Evolutionary conservation across 202 grass and related monocot genomes (phyloP), one percentile per base, ranked within the genome.

Genomic region (Elaeis oleifera): DNA sequence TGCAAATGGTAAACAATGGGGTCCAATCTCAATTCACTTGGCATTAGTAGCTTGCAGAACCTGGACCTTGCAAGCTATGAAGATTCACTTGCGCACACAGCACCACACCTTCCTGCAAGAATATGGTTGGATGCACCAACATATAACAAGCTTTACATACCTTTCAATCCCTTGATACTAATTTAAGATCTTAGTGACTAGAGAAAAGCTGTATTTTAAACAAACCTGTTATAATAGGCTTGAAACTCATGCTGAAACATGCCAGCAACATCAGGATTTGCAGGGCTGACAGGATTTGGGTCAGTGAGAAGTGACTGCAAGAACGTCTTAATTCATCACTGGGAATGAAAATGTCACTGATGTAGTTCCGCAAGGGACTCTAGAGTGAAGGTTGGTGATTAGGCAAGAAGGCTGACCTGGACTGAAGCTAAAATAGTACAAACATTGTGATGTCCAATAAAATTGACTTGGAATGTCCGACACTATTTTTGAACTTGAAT

Each of bases 171-270:
- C n/a, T n/a, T n/a, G 18, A 53, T n/a, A 4, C 5, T 53, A 53
- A 16, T 7, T 53, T 19, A 58, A 60, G 6, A n/a, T 70, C 8
- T 13, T 29, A 32, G 2, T 69, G 6, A 58, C 9, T 22, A 27
- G 49, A 23, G 53, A 15, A 55, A 53, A 53, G 23, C 5, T 53
- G 26, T 29, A 16, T 54, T 54, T 16, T 5, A 7, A 5, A 16
- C 49, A 56, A 63, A 80, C 78, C 74, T 76, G 32, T 71, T 72
- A 60, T 81, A 71, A 60, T 81, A 71, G 1, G 79, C 54, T 6
- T 76, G 49, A 54, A 62, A 53, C 20, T 73, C 28, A 62, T 63
- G 55, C 23, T 70, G 74, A 61, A 78, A 64, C 60, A 64, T 56
- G 22, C 63, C 57, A 55, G 65, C 65, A 13, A 58, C 66, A 36